Evolutionary conservation across 169 alveolate genomes (phyloP).

Genomic region (Theileria parva): DNA sequence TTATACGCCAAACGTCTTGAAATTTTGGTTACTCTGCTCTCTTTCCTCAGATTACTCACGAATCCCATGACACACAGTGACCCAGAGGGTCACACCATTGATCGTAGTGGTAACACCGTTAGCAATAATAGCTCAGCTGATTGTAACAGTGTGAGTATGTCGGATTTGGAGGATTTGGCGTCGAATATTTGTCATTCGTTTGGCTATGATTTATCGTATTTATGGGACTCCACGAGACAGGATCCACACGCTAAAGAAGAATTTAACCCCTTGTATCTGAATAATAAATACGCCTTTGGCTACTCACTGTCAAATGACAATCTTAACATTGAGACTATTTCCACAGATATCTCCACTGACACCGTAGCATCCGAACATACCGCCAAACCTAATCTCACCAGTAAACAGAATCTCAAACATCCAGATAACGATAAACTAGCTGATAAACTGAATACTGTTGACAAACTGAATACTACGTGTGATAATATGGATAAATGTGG

Average conservation of each 20-base stretch:
- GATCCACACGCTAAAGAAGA: neutral
- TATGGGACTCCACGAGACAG: neutral
- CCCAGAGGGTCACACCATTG: neutral
- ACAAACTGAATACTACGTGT: neutral
- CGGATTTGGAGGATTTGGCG: neutral
- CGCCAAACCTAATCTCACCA: neutral
- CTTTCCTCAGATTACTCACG: constrained; percentile 22
- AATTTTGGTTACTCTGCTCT: constrained; percentile 38
- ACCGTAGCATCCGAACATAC: neutral
- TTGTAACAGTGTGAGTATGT: too few relatives aligned
- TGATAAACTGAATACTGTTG: too few relatives aligned
- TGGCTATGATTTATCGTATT: constrained; percentile 8
- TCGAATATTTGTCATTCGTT: neutral
- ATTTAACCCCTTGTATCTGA: neutral
- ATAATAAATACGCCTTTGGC: neutral
- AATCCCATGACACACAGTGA: neutral
- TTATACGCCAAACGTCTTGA: constrained; percentile 28
- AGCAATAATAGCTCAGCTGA: too few relatives aligned
- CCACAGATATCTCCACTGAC: neutral
- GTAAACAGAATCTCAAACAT: too few relatives aligned
- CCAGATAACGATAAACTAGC: too few relatives aligned
- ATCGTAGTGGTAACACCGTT: too few relatives aligned
- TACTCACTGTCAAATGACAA: neutral
- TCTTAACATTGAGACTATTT: neutral
- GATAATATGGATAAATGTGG: neutral